Percentiles rank a stretch among this genome's conserved stretches.
Conservation (phyloP, 768 basidiomycete genomes). For the Amanita muscaria region DNA sequence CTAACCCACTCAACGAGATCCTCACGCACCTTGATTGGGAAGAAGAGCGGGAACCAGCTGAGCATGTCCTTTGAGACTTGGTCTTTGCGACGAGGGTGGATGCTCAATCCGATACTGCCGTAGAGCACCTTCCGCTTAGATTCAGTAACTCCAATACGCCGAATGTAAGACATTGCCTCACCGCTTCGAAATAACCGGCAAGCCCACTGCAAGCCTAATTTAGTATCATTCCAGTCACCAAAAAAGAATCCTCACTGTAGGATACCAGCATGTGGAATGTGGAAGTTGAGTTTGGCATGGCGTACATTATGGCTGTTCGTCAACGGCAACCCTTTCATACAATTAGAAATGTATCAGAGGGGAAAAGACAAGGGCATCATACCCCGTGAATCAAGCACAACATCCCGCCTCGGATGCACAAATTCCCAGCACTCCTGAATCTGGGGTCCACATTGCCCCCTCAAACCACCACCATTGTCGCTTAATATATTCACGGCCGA, state of each 20-base stretch:
- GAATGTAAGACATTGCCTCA: constrained; percentile 13
- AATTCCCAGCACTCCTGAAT: constrained; percentile 98
- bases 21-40: constrained; percentile 74
- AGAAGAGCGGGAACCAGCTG: constrained; percentile 98
- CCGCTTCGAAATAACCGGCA: constrained; percentile 95
- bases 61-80: constrained; percentile 92
- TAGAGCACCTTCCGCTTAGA: constrained; percentile 51
- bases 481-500: constrained; percentile 86
- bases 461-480: constrained; percentile 53
- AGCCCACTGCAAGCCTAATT: constrained; percentile 46
- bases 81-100: constrained; percentile 85
- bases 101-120: constrained; percentile 82
- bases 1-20: neutral
- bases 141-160: constrained; percentile 3
- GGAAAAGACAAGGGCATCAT: constrained; percentile 11
- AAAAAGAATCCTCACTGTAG: constrained; percentile 50
- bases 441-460: constrained; percentile 66
- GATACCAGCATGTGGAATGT: constrained; percentile 90
- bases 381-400: constrained; percentile 69
- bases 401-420: constrained; percentile 82
- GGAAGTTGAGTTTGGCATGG: constrained; percentile 77
- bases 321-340: constrained; percentile 63
- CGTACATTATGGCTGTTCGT: constrained; percentile 97
- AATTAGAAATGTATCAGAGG: constrained; percentile 1
- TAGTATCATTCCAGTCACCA: neutral